phyloP scores from a whole-genome alignment of 805 yeast species.

The Yamadazyma ubonensis region DNA sequence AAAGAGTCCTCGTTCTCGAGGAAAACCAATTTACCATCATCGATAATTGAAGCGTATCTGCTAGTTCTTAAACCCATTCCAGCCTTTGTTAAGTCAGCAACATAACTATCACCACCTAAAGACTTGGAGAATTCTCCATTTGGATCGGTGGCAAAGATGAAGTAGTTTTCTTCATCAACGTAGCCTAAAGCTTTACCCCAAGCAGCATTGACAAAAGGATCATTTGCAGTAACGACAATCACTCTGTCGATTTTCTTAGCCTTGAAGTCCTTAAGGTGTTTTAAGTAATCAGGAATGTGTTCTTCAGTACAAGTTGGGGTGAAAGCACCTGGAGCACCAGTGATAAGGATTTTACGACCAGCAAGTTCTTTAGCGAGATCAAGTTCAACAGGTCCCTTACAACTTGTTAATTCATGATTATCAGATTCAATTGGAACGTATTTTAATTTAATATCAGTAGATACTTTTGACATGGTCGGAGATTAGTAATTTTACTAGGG shows the following conservation, averaged over 20 bases:
- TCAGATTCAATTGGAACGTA: slow-evolving; percentile 44
- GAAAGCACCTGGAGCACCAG: slow-evolving; percentile 84
- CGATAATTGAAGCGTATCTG: slow-evolving; percentile 72
- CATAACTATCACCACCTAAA: slow-evolving; percentile 60
- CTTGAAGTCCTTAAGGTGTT: slow-evolving; percentile 46
- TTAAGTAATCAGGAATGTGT: slow-evolving; percentile 39
- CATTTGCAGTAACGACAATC: slow-evolving; percentile 41
- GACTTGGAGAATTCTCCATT: slow-evolving; percentile 31
- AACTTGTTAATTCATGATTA: slow-evolving; percentile 35
- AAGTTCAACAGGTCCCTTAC: slow-evolving; percentile 37
- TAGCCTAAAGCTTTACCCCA: slow-evolving; percentile 49
- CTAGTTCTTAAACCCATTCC: slow-evolving; percentile 41
- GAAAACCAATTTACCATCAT: slow-evolving; percentile 41
- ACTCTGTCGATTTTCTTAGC: slow-evolving; percentile 33
- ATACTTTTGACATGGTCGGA: slow-evolving; percentile 23
- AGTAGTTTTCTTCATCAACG: slow-evolving; percentile 29
- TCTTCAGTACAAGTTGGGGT: slow-evolving; percentile 55
- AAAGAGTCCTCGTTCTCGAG: slow-evolving; percentile 27
- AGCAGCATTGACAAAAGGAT: slow-evolving; percentile 43
- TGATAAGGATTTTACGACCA: slow-evolving; percentile 61
- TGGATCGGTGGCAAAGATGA: slow-evolving; percentile 43
- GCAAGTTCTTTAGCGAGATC: slow-evolving; percentile 34
- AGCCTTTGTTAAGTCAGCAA: slow-evolving; percentile 44
- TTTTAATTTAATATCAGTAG: slow-evolving; percentile 34
- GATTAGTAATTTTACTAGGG: not conserved